Evolutionary conservation across 345 rosid species (phyloP), one percentile per base, ranked within the genome.

Genomic region (Bruguiera sexangula): DNA sequence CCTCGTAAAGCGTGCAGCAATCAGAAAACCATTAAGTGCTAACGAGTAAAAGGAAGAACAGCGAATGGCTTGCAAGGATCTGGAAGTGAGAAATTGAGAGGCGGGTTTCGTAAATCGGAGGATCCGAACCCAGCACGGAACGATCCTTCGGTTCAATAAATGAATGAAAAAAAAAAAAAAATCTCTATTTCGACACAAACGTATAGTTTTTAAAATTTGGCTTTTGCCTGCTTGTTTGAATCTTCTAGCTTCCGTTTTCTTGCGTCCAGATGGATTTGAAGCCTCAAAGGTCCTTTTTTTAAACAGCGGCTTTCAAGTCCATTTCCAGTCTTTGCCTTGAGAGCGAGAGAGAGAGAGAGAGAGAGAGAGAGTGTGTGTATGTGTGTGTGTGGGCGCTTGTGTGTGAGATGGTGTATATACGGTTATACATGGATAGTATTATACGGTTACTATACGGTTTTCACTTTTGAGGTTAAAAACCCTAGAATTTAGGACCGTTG

Each of bases 21-120:
- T 88, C 84, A 90, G 56, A 75, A 52, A 61, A 70, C 80, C 89
- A 90, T 82, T 20, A 19, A 36, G 18, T 19, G 50, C 39, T 64
- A 69, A 71, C 56, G 22, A 21, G 31, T 26, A 0, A 9, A 6
- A 59, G 11, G 2, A 15, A 61, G 48, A 62, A 20, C 24, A 22
- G 64, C 52, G 43, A 61, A 48, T 20, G 46, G 57, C 50, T 52
- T 24, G 21, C 63, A 69, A 70, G 70, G 82, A 80, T 84, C 81
- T 82, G 78, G 34, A 18, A 8, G 67, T 58, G 22, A 65, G 31
- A 39, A 50, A 29, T 18, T 29, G 62, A 58, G 39, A 61, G 53
- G 6, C 2, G 16, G 68, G 48, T 48, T 69, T 43, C 67, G 51
- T 18, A 36, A 48, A 73, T 63, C 70, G 48, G 59, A 74, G 82